Conservation (phyloP, 2,329 filamentous ascomycete species). For the Verticillium longisporum region DNA sequence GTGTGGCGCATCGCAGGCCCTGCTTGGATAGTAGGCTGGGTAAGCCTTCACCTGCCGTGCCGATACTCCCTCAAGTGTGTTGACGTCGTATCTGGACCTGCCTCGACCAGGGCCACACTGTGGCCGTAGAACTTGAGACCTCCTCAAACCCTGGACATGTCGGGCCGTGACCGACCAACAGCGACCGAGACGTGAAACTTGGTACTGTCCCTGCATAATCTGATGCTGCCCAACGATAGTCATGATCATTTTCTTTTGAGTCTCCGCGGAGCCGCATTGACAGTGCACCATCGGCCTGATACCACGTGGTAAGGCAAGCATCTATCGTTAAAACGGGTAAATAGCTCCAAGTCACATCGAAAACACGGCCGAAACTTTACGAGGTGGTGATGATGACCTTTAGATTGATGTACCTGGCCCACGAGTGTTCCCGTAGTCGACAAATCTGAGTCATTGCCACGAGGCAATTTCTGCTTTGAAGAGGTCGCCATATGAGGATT, state of each 20-base stretch:
- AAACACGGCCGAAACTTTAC: background rate
- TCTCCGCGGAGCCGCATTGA: background rate
- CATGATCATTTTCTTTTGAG: background rate
- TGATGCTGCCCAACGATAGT: background rate
- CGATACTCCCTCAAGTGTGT: background rate
- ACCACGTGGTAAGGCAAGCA: background rate
- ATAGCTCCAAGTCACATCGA: background rate
- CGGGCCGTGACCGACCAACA: background rate
- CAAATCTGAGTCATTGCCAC: background rate
- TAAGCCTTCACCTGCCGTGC: background rate
- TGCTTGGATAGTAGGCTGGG: too few relatives aligned
- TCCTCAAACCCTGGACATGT: background rate
- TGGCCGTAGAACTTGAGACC: background rate
- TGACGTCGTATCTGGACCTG: background rate
- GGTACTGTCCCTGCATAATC: background rate
- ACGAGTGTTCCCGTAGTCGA: background rate
- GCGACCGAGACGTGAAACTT: background rate
- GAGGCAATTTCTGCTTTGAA: background rate
- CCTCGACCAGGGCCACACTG: background rate
- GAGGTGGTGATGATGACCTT: background rate
- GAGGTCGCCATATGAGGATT: too few relatives aligned
- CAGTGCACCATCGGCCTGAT: background rate
- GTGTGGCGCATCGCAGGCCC: background rate
- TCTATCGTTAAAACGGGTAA: background rate
- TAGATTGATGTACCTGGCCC: too few relatives aligned